These are phyloP conservation scores for Prunus kanzakura DNA, from an alignment of 306 rosid species.

Conservation along the genomic window DNA sequence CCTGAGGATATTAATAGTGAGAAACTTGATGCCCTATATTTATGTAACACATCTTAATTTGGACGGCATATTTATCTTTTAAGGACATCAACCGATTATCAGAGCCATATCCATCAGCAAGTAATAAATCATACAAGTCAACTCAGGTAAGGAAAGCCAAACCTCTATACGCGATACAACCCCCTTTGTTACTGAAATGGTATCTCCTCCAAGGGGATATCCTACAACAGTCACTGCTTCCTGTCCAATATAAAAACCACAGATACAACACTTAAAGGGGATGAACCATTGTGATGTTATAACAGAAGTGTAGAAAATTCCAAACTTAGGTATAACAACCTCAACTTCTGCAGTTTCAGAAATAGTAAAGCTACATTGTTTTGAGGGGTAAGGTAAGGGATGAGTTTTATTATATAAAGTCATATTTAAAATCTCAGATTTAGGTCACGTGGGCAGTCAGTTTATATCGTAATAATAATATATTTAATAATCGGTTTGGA, in stretches of 20 bases:
- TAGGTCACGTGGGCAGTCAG: neutral
- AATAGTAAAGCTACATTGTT: slow-evolving; percentile 6
- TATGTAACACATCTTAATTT: slow-evolving; percentile 22
- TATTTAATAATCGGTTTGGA: neutral
- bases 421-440: neutral
- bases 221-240: slow-evolving; percentile 99
- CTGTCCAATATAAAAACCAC: slow-evolving; percentile 42
- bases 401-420: neutral
- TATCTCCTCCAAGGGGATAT: slow-evolving; percentile 98
- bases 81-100: neutral
- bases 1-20: slow-evolving; percentile 50
- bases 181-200: slow-evolving; percentile 97
- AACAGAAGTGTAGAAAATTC: slow-evolving; percentile 10
- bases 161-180: slow-evolving; percentile 99
- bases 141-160: slow-evolving; percentile 15
- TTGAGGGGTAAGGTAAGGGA: neutral
- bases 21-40: neutral
- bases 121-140: neutral
- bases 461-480: neutral
- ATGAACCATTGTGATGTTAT: slow-evolving; percentile 15
- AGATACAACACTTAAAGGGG: slow-evolving; percentile 9
- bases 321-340: neutral
- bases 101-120: slow-evolving; percentile 5
- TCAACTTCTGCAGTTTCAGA: slow-evolving; percentile 3
- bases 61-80: neutral